Evolutionary conservation across 2,329 filamentous ascomycete species (phyloP).

Genomic region (Stagonosporopsis vannaccii): DNA sequence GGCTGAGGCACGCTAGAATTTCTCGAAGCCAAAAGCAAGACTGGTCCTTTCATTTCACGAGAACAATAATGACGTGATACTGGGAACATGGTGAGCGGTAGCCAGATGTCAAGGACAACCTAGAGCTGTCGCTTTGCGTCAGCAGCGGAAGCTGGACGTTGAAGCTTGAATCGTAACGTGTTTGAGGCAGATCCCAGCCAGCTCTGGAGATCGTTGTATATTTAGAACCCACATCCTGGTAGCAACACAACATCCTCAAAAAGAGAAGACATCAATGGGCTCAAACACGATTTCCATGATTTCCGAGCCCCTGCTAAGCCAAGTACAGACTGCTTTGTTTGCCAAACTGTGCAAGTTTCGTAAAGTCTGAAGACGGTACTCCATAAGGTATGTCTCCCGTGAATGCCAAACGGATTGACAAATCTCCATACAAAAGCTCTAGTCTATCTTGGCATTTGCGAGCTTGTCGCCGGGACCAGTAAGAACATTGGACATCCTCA

Average conservation of each 20-base stretch:
- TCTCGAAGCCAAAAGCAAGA: slow-evolving; percentile 25
- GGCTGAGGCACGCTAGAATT: slow-evolving; percentile 29
- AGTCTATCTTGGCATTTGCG: slow-evolving; percentile 79
- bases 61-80: slow-evolving; percentile 10
- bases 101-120: not conserved
- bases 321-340: slow-evolving; percentile 26
- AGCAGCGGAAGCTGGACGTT: slow-evolving; percentile 11
- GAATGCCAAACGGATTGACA: slow-evolving; percentile 40
- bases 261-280: slow-evolving; percentile 13
- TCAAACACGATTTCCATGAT: slow-evolving; percentile 12
- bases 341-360: slow-evolving; percentile 47
- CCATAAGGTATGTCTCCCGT: slow-evolving; percentile 14
- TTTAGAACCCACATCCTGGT: slow-evolving; percentile 10
- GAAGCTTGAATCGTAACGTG: slow-evolving; percentile 9
- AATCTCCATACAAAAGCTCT: slow-evolving; percentile 37
- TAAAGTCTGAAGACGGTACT: slow-evolving; percentile 28
- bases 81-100: slow-evolving; percentile 5
- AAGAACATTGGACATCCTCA: slow-evolving; percentile 83
- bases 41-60: slow-evolving; percentile 7
- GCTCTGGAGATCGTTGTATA: slow-evolving; percentile 14
- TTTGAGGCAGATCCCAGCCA: slow-evolving; percentile 17
- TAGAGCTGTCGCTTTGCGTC: slow-evolving; percentile 5
- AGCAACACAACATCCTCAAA: not conserved
- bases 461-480: slow-evolving; percentile 72
- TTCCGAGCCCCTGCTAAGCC: slow-evolving; percentile 21